Evolutionary conservation across 495 filamentous ascomycete genomes (phyloP), one percentile per base, ranked within the genome.

Genomic region (Cercophora sp.): DNA sequence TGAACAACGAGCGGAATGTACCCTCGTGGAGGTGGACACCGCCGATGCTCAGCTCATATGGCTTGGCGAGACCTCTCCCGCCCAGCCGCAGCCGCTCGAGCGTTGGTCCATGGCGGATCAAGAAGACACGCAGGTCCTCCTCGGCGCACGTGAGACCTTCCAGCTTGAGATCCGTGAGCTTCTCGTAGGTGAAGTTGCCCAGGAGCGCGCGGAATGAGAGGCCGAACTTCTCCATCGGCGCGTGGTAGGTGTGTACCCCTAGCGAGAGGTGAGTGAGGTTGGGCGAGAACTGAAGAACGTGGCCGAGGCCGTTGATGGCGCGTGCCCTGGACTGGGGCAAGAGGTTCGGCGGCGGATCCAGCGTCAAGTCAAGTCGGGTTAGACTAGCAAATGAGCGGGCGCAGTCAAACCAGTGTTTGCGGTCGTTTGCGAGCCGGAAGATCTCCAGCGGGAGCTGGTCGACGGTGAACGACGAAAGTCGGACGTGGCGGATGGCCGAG

Each of bases 391-490:
- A 74, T 18, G 71, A 63, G 37, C 65, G 65, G 2, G 69, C 72
- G 41, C 70, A 70, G 58, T 68, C 67, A 52, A 68, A 71, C 72
- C 72, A 77, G 50, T 70, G 70, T 3, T 45, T 59, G 10, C 71
- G 66, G 52, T 73, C 68, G 32, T 56, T 59, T 25, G 62, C 46
- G 35, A 64, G 23, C 23, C 68, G 64, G 51, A 77, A 74, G 24
- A 75, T 48, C 44, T 72, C 72, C 27, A 77, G 70, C 18, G 74
- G 74, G 15, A 77, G 65, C 15, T 71, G 70, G 55, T 75, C 71
- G 51, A 75, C 67, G 47, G 65, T 66, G 29, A 77, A 66, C 5
- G 68, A 67, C 16, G 55, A 47, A n/a, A 76, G 60, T 19, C 51
- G 61, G 36, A 64, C 54, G 39, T 73, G 69, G 23, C 69, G 65